phyloP scores from a whole-genome alignment of 495 filamentous ascomycete genomes.

The Aspergillus mulundensis region DNA sequence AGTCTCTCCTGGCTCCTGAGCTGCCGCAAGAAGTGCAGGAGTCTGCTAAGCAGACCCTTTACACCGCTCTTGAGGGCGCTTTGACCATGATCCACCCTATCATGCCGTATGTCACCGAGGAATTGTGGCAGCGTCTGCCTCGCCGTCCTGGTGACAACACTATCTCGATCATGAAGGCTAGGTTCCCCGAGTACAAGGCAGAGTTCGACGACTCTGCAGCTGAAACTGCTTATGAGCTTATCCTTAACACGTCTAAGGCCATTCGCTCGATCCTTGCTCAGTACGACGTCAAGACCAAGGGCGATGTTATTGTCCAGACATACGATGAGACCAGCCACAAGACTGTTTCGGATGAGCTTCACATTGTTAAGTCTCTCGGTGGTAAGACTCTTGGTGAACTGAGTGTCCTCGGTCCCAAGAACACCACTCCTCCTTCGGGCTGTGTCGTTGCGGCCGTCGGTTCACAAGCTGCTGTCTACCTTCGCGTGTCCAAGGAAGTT shows the following conservation, averaged over 20 bases:
- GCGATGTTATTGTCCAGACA: constrained; percentile 55
- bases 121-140: constrained; percentile 77
- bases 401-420: constrained; percentile 40
- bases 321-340: constrained; percentile 51
- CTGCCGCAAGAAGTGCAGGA: constrained; percentile 50
- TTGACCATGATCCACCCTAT: constrained; percentile 69
- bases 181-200: constrained; percentile 55
- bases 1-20: constrained; percentile 63
- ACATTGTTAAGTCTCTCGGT: constrained; percentile 60
- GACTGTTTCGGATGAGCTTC: constrained; percentile 54
- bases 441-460: constrained; percentile 69
- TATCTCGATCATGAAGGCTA: constrained; percentile 62
- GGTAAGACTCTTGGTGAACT: constrained; percentile 59
- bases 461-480: constrained; percentile 61
- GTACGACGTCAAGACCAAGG: constrained; percentile 57
- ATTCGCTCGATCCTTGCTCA: constrained; percentile 56
- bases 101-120: constrained; percentile 76
- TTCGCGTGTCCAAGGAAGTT: constrained; percentile 66
- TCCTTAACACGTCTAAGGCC: constrained; percentile 53
- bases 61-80: constrained; percentile 66
- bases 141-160: constrained; percentile 58
- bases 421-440: constrained; percentile 55
- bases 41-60: constrained; percentile 60
- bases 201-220: constrained; percentile 55
- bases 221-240: constrained; percentile 62